Percentiles rank a stretch among this genome's conserved stretches.
Conservation (phyloP, 106 monocot species). For the Acanthochlamys bracteata region DNA sequence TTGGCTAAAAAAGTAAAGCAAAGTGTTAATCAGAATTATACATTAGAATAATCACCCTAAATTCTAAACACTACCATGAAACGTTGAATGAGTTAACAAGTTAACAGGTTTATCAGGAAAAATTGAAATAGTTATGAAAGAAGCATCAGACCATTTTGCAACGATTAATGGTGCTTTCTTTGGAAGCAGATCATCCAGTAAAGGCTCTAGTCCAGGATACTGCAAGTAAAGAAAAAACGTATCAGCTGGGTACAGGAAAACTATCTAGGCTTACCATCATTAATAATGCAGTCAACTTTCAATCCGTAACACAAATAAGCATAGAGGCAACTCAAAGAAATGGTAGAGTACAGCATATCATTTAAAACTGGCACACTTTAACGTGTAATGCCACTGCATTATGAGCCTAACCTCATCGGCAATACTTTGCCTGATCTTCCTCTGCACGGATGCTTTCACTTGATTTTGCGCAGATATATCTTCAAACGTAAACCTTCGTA, state of each 20-base stretch:
- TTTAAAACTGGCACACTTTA: background rate
- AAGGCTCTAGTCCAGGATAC: constrained; percentile 88
- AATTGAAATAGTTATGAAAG: background rate
- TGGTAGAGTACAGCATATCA: background rate
- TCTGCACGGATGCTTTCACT: constrained; percentile 55
- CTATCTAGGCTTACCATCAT: background rate
- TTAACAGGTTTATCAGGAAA: background rate
- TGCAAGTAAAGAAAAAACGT: constrained; percentile 18
- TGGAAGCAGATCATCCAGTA: constrained; percentile 80
- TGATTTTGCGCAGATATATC: constrained; percentile 65
- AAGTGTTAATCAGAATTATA: background rate
- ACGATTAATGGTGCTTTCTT: constrained; percentile 93
- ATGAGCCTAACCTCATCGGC: constrained; percentile 34
- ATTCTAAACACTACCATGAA: background rate
- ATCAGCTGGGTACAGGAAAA: constrained; percentile 2
- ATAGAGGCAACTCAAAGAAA: background rate
- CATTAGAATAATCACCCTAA: background rate
- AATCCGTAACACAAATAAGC: background rate
- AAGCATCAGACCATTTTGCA: constrained; percentile 79
- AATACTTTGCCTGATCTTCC: constrained; percentile 57
- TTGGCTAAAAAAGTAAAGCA: constrained; percentile 45
- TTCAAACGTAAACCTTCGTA: constrained; percentile 44
- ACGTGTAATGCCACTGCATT: background rate
- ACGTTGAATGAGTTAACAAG: background rate
- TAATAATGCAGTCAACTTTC: background rate